Evolutionary conservation across 305 asterid species (phyloP).

Genomic region (Fraxinus nigra): DNA sequence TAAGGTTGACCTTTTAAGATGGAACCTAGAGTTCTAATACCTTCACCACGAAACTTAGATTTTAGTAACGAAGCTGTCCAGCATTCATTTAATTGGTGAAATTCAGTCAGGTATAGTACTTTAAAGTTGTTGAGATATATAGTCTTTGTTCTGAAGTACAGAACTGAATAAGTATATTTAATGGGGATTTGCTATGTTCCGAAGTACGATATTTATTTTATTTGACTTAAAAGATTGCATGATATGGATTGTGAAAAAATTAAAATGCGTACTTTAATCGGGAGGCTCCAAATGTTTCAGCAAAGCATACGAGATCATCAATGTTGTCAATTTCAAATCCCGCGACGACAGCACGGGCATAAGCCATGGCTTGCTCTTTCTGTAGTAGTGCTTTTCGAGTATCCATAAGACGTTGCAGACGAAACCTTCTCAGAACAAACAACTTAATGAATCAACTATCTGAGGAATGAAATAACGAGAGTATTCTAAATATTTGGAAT

Average conservation of each 20-base stretch:
- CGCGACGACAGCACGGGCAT: slow-evolving; percentile 86
- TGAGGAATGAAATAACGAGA: neutral
- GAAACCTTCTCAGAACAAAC: slow-evolving; percentile 39
- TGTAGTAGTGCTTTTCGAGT: slow-evolving; percentile 70
- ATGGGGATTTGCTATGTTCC: neutral
- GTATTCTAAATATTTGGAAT: neutral
- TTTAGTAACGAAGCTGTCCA: neutral
- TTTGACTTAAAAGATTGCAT: neutral
- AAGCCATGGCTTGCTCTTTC: slow-evolving; percentile 94
- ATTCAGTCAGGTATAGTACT: neutral
- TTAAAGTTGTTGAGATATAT: neutral
- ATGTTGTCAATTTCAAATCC: slow-evolving; percentile 70
- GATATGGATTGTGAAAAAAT: neutral
- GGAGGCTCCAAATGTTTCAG: slow-evolving; percentile 75
- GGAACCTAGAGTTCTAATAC: neutral
- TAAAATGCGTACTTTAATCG: slow-evolving; percentile 53
- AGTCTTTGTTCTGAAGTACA: neutral
- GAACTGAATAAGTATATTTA: neutral
- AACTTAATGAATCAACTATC: slow-evolving; percentile 20
- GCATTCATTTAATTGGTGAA: neutral
- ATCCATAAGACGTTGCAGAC: slow-evolving; percentile 65
- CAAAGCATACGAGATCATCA: slow-evolving; percentile 69
- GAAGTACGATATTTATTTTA: neutral
- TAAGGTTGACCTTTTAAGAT: neutral
- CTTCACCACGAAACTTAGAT: neutral